Evolutionary conservation across 345 rosid genomes (phyloP).

Genomic region (Crucihimalaya himalaica): DNA sequence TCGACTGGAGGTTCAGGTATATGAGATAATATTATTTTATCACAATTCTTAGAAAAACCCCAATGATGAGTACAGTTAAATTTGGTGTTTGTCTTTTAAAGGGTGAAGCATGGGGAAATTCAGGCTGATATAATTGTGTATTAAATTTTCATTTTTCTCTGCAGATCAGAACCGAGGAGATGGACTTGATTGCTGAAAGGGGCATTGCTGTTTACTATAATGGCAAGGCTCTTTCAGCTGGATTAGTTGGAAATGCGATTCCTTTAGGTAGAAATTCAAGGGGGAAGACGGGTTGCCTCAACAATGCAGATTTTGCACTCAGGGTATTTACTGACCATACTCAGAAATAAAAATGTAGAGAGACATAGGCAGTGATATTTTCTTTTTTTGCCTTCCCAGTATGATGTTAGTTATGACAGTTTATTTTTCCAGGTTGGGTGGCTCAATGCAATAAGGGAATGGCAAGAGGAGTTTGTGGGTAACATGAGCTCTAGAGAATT

Average conservation of each 20-base stretch:
- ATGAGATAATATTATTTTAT: slow-evolving; percentile 5
- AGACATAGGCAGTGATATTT: slow-evolving; percentile 8
- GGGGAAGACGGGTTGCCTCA: slow-evolving; percentile 80
- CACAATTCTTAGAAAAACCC: not conserved
- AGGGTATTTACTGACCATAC: slow-evolving; percentile 57
- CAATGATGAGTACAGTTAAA: not conserved
- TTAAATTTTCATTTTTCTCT: slow-evolving; percentile 21
- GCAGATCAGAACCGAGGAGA: slow-evolving; percentile 98
- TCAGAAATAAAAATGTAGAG: slow-evolving; percentile 17
- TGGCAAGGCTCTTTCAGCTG: slow-evolving; percentile 76
- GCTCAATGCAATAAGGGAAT: slow-evolving; percentile 98
- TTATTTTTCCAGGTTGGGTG: slow-evolving; percentile 74
- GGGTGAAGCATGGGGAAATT: slow-evolving; percentile 15
- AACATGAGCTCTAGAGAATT: slow-evolving; percentile 99
- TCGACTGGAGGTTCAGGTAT: slow-evolving; percentile 87
- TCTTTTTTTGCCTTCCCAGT: slow-evolving; percentile 10
- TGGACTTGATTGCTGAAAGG: slow-evolving; percentile 96
- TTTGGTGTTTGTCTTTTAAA: not conserved
- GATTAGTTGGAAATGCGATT: slow-evolving; percentile 71
- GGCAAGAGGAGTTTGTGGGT: slow-evolving; percentile 99
- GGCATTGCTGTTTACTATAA: slow-evolving; percentile 98
- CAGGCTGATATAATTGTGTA: slow-evolving; percentile 12
- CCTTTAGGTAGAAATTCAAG: slow-evolving; percentile 67
- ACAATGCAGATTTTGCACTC: slow-evolving; percentile 88
- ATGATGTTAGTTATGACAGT: slow-evolving; percentile 38